Evolutionary conservation across 305 asterid genomes (phyloP), one percentile per base, ranked within the genome.

Genomic region (Lippia alba): DNA sequence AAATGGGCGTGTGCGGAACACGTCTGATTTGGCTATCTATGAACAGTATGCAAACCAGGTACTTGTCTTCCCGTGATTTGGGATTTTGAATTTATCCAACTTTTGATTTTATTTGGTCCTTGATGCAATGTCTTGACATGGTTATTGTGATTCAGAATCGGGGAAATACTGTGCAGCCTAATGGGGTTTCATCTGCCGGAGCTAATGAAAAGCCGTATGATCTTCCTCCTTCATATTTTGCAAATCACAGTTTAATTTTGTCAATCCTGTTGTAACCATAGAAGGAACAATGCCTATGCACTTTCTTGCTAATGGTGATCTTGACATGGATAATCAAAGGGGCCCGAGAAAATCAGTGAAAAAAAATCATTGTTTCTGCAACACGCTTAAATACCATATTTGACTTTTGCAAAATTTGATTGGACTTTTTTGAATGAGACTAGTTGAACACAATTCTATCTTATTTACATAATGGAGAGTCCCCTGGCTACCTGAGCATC

Each of bases 11-110:
- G 74, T 75, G 81, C 81, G 80, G 80, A 84, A 79, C 55, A 64
- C 83, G 16, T 79, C 90, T 75, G 96, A 89, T 55, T 73, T 91
- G 87, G 87, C 98, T 61, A 83, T 91, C 70, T 94, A 85, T 48
- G 98, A 91, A 75, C 96, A 86, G 78, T 86, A 57, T 60, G 80
- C 62, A 32, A 83, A 59, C 75, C 96, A 86, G 97, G 98, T 94
- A 69, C 6, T 36, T 4, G 5, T 19, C 12, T 67, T 71, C 61
- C 64, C 60, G 65, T 8, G 46, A 66, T 68, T 74, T 36, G 45
- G 55, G 61, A 50, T 44, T 40, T 74, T 36, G 45, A 50, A 64
- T 56, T 44, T 40, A 61, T 68, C 51, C 11, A 12, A 7, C 15
- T 61, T 62, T 77, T 33, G 32, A 15, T 46, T 56, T 46, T 55